Conservation (phyloP, 495 filamentous ascomycete species). For the Glarea lozoyensis region DNA sequence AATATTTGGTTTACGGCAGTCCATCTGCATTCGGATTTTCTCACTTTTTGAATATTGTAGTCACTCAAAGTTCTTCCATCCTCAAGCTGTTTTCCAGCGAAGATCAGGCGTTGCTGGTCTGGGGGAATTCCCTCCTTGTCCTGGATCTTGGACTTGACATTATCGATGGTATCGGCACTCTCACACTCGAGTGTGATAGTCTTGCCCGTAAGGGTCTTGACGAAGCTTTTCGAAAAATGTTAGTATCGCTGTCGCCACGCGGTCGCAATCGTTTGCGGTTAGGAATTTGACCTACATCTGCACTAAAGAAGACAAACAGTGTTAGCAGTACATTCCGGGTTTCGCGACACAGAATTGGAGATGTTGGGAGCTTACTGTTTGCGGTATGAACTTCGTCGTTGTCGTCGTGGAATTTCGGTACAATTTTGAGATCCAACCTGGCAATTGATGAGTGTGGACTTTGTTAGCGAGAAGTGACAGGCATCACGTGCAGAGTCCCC, state of each 20-base stretch:
- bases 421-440: constrained; percentile 15
- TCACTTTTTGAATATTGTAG: constrained; percentile 99
- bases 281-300: constrained; percentile 28
- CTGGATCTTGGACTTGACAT: constrained; percentile 95
- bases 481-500: not conserved
- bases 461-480: not conserved
- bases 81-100: constrained; percentile 99
- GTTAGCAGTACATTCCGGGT: constrained; percentile 15
- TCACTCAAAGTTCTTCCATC: constrained; percentile 96
- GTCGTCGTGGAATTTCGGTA: constrained; percentile 11
- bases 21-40: no score
- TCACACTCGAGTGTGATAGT: constrained; percentile 99
- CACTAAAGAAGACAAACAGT: constrained; percentile 24
- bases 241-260: constrained; percentile 17
- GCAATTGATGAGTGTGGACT: constrained; percentile 6
- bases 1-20: no score
- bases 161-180: constrained; percentile 98
- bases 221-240: constrained; percentile 56
- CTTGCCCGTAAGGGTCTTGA: constrained; percentile 97
- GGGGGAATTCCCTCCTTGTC: constrained; percentile 99
- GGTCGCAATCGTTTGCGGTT: not conserved
- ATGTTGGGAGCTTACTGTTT: constrained; percentile 26
- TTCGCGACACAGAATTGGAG: not conserved
- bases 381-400: constrained; percentile 23
- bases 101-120: constrained; percentile 99